Evolutionary conservation across 345 rosid genomes (phyloP).

Genomic region (Mallotus nudiflorus): DNA sequence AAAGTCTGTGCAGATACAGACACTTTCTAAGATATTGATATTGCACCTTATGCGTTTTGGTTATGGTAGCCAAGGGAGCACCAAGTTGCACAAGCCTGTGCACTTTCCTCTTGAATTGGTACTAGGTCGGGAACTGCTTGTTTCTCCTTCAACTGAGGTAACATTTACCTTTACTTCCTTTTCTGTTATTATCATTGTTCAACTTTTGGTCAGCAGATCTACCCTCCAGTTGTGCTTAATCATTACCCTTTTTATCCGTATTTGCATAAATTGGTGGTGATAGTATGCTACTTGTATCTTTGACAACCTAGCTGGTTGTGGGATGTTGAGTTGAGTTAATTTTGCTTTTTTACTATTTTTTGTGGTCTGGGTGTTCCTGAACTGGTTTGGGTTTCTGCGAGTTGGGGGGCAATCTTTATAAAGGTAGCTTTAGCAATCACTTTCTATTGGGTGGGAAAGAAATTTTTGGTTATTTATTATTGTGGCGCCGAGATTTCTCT

Average conservation of each 20-base stretch:
- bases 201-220: not conserved
- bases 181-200: not conserved
- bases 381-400: not conserved
- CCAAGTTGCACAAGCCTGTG: constrained; percentile 82
- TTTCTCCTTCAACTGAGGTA: constrained; percentile 70
- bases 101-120: constrained; percentile 79
- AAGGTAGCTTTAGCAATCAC: too few species aligned
- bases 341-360: not conserved
- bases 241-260: too few species aligned
- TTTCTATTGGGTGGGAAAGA: too few species aligned
- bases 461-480: too few species aligned
- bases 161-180: not conserved
- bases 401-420: not conserved
- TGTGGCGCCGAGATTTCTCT: too few species aligned
- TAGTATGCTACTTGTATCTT: not conserved
- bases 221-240: not conserved
- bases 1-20: constrained; percentile 77
- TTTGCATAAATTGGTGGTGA: too few species aligned
- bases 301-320: not conserved
- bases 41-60: constrained; percentile 92
- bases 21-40: constrained; percentile 83
- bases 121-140: constrained; percentile 66
- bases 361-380: not conserved
- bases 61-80: constrained; percentile 90
- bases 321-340: not conserved